Evolutionary conservation across 495 filamentous ascomycete species (phyloP), one percentile per base, ranked within the genome.

Genomic region (Penicillium macrosclerotiorum): DNA sequence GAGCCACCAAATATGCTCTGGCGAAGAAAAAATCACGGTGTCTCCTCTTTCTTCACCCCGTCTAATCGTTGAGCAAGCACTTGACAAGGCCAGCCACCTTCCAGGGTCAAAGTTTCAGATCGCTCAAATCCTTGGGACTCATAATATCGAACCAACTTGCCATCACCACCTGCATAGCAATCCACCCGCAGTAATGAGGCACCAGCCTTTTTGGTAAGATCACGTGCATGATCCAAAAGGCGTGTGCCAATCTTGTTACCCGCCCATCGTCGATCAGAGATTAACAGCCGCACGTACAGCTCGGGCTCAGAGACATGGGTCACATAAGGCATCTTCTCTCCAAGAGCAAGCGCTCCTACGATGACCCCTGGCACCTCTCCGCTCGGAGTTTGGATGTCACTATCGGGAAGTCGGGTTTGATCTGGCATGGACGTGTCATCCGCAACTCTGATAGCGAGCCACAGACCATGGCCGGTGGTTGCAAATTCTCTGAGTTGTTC

Each of bases 91-190:
- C 50, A 53, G 1, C 13, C 20, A 1, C 23, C 38, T 37, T 43
- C 14, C 3, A 30, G 0, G 2, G 22, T 40, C 37, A 42, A 40
- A 2, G 4, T 12, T 34, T 49, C 45, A 24, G 9, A 38, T 26
- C 34, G 20, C 20, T 45, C 4, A 49, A 49, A 49, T 4, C 51
- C 51, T 16, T 54, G 51, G 25, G 45, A 49, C 35, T 49, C 51
- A 45, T 54, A 54, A n/a, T 54, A 54, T 34, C 26, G 45, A 8
- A 54, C 5, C 35, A 54, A 45, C 25, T 36, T 49, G 16, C 51
- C 45, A 6, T 54, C 51, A 14, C 23, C 40, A 24, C 51, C 51
- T 40, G 39, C 51, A 45, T 54, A 54, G 45, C 45, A 54, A 45
- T 54, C 51, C 11, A 54, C 40, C 23, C 45, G 45, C 24, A 54